Evolutionary conservation across 495 filamentous ascomycete genomes (phyloP).

Genomic region (Xylaria sp.): DNA sequence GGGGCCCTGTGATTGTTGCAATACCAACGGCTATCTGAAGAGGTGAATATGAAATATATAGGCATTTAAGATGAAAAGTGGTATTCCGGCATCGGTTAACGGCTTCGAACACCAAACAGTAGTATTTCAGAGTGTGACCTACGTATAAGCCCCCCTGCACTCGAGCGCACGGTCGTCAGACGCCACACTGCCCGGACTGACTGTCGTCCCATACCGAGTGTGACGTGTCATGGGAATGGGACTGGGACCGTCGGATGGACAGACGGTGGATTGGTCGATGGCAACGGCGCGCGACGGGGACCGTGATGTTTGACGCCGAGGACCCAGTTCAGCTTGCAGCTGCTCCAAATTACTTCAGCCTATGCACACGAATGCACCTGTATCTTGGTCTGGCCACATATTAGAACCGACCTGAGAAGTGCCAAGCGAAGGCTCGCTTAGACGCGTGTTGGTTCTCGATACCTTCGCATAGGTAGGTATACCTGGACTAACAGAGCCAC

Average conservation of each 20-base stretch:
- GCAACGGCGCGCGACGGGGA: conserved; percentile 19
- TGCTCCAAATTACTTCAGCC: conserved; percentile 20
- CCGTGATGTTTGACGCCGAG: conserved; percentile 9
- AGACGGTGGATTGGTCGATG: neutral
- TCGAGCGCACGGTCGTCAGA: neutral
- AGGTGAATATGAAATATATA: neutral
- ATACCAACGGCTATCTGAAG: neutral
- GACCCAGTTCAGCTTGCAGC: conserved; percentile 19
- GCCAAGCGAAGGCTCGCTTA: conserved; percentile 12
- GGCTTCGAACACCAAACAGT: no score
- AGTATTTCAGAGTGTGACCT: neutral
- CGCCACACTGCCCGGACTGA: neutral
- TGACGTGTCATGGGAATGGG: conserved; percentile 15
- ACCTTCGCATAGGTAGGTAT: no score
- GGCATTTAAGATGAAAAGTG: neutral
- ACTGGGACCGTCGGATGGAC: neutral
- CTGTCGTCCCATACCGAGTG: neutral
- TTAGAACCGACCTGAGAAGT: neutral
- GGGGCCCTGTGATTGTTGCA: neutral
- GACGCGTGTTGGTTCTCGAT: neutral
- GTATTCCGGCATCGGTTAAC: neutral
- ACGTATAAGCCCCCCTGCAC: neutral
- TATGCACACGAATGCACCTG: conserved; percentile 9
- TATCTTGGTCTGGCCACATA: conserved; percentile 6
- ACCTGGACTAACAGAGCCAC: neutral